Conservation (phyloP, 805 yeast genomes). For the Nakazawaea molendinolei region DNA sequence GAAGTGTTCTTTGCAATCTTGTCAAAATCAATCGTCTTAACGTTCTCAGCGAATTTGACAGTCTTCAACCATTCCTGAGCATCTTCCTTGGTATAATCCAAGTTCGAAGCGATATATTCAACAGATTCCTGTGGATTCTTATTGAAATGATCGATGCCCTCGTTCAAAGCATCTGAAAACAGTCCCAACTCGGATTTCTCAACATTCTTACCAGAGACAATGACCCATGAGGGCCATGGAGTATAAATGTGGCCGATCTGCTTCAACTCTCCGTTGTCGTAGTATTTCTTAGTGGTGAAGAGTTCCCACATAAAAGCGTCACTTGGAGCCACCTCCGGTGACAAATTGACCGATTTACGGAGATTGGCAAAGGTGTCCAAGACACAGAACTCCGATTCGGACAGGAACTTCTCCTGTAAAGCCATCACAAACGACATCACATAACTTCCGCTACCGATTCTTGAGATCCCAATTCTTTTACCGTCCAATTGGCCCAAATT, state of each 20-base stretch:
- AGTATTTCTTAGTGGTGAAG: conserved; percentile 82
- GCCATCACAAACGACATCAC: conserved; percentile 87
- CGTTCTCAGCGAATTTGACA: conserved; percentile 51
- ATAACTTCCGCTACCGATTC: conserved; percentile 89
- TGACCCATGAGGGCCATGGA: conserved; percentile 96
- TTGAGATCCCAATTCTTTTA: conserved; percentile 65
- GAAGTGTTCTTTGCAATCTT: conserved; percentile 50
- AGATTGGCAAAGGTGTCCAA: conserved; percentile 66
- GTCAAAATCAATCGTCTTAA: conserved; percentile 43
- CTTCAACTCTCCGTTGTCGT: conserved; percentile 74
- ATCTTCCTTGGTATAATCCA: conserved; percentile 74
- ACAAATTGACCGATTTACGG: conserved; percentile 70
- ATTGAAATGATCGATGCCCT: conserved; percentile 65
- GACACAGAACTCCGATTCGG: conserved; percentile 47
- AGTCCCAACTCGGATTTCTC: conserved; percentile 21
- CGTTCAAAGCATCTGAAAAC: conserved; percentile 50
- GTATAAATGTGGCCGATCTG: conserved; percentile 83
- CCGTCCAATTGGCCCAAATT: conserved; percentile 49
- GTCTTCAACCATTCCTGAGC: conserved; percentile 79
- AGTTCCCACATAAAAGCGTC: conserved; percentile 97
- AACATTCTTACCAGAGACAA: conserved; percentile 44
- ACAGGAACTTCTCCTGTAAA: conserved; percentile 45
- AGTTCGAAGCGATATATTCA: conserved; percentile 51
- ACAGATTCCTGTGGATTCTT: conserved; percentile 58
- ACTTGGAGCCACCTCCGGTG: conserved; percentile 35